Conservation (phyloP, 169 alveolate genomes). For the Eimeria falciformis region DNA sequence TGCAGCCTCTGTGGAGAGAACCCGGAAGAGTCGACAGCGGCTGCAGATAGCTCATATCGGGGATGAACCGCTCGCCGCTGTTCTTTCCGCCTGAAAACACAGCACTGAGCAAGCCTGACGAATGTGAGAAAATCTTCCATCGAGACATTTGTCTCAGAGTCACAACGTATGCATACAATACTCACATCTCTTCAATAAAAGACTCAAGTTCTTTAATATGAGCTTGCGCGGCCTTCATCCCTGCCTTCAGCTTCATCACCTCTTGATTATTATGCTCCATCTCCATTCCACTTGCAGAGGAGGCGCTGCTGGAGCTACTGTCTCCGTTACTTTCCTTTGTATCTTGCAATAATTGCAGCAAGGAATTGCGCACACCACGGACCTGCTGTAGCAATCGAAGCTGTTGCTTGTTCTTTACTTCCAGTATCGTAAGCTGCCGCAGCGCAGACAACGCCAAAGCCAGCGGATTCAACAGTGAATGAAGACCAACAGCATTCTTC, state of each 20-base stretch:
- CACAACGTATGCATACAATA: no score
- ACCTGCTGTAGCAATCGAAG: slow-evolving; percentile 70
- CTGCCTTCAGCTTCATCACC: slow-evolving; percentile 19
- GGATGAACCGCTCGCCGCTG: slow-evolving; percentile 64
- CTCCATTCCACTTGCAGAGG: neutral
- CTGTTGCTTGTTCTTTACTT: slow-evolving; percentile 70
- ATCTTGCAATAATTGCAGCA: slow-evolving; percentile 62
- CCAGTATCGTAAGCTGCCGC: slow-evolving; percentile 64
- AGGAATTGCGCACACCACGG: slow-evolving; percentile 68
- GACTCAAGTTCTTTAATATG: slow-evolving; percentile 62
- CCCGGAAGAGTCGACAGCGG: slow-evolving; percentile 35
- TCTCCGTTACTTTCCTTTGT: slow-evolving; percentile 21
- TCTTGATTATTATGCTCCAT: slow-evolving; percentile 31
- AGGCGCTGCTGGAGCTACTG: no score
- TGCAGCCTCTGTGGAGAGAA: slow-evolving; percentile 14
- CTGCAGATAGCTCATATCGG: slow-evolving; percentile 50
- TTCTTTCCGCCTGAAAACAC: slow-evolving; percentile 47
- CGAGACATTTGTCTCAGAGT: no score
- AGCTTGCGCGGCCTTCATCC: slow-evolving; percentile 68
- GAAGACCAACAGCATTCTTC: no score
- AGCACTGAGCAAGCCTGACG: neutral
- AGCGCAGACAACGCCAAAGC: no score
- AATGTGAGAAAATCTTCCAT: no score
- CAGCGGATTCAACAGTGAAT: no score
- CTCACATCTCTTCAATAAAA: slow-evolving; percentile 69